phyloP scores from a whole-genome alignment of 139 green algal genomes.

The Pleodorina starrii region DNA sequence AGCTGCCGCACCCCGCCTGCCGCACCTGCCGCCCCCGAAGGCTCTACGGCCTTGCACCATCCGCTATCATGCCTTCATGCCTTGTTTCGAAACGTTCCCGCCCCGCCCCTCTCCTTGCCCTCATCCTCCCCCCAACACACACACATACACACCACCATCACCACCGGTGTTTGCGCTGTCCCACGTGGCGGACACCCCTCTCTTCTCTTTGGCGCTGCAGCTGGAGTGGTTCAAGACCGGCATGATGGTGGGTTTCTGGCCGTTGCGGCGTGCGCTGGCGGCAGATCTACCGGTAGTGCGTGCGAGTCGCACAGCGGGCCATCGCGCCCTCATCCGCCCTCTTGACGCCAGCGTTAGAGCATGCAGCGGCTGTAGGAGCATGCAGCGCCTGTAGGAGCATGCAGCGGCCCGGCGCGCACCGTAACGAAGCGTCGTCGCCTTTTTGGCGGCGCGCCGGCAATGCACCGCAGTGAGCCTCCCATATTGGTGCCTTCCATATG shows the following conservation, averaged over 20 bases:
- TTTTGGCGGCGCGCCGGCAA: too few species aligned
- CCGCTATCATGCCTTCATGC: not conserved
- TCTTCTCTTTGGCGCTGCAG: not conserved
- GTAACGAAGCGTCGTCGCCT: not conserved
- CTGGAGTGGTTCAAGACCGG: conserved; percentile 40
- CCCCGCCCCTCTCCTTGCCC: not conserved
- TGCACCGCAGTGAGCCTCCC: too few species aligned
- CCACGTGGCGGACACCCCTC: not conserved
- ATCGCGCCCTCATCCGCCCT: not conserved
- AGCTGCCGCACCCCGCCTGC: too few species aligned
- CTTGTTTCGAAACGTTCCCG: not conserved
- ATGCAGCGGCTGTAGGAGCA: not conserved
- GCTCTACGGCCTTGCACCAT: not conserved
- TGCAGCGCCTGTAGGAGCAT: not conserved
- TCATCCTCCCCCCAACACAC: too few species aligned
- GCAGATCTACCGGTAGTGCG: not conserved
- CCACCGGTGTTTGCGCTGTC: not conserved
- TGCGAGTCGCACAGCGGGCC: too few species aligned
- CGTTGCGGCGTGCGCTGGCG: too few species aligned
- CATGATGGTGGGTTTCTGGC: conserved; percentile 8
- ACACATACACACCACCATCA: too few species aligned
- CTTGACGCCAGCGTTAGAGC: not conserved
- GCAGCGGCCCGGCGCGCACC: not conserved
- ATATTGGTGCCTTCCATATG: too few species aligned
- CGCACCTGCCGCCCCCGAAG: not conserved